phyloP scores from a whole-genome alignment of 331 rosid species.

The Spiraea crenata region DNA sequence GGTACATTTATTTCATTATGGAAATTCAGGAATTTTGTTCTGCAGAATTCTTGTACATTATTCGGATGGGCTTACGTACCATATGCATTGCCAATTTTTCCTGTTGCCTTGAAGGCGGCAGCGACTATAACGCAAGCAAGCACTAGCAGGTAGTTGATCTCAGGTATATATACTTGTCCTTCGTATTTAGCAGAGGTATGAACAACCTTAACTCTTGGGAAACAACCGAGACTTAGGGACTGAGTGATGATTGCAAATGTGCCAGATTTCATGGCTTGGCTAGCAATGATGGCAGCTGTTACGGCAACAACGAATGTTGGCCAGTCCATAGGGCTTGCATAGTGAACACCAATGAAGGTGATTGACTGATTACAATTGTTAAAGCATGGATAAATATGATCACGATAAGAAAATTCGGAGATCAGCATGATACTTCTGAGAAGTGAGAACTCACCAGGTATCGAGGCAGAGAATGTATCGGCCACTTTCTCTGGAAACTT shows the following conservation, averaged over 20 bases:
- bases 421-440: no score
- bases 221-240: conserved; percentile 68
- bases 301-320: conserved; percentile 81
- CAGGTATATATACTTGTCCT: conserved; percentile 86
- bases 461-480: no score
- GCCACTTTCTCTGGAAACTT: no score
- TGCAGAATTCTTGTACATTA: no score
- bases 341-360: background rate
- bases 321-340: conserved; percentile 70
- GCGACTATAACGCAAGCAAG: conserved; percentile 58
- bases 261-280: conserved; percentile 94
- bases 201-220: conserved; percentile 67
- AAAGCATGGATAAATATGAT: no score
- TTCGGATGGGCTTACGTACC: conserved; percentile 26
- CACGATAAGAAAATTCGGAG: background rate
- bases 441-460: background rate
- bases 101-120: conserved; percentile 61
- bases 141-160: conserved; percentile 72
- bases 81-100: conserved; percentile 70
- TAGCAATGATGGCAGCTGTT: conserved; percentile 78
- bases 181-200: conserved; percentile 67
- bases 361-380: background rate
- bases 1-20: background rate
- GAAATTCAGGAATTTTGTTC: background rate
- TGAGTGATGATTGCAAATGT: conserved; percentile 71